Base-by-base conservation (phyloP, 768 basidiomycete species). In the Gloeostereum incarnatum region DNA sequence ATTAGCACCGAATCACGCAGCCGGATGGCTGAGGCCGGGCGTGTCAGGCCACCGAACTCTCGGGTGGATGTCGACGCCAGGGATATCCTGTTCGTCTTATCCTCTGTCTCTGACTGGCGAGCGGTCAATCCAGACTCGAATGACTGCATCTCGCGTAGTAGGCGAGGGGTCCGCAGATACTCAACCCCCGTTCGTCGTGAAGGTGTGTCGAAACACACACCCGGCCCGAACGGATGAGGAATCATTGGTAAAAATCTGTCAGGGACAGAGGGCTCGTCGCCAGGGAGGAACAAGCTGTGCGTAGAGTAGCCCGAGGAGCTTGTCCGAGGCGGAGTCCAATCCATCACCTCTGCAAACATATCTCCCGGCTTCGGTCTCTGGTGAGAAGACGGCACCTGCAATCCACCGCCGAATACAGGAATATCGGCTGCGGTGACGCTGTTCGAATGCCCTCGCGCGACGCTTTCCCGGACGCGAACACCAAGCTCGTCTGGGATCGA, bases 101-200 rank as follows among this genome's bases (percentile, higher is more conserved):
- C 7, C 37, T 38, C 37, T n/a, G 37, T 18, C 37, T 38, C 37
- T 17, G 16, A 9, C 17, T 38, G 37, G 16, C 37, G 6, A 16
- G 37, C 86, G 0, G 88, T 91, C 25, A 83, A 55, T 1, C 78
- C 78, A 3, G 86, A 89, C 47, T 91, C 88, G 51, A 90, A 91
- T 0, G 83, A 86, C 47, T 89, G 85, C 80, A 89, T 84, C 53
- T 81, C 81, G 17, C 86, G 79, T n/a, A 91, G 54, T 30, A 66
- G 63, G 3, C 72, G 75, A 1, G 75, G 68, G 2, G 70, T 48
- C 3, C 65, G 62, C 3, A 75, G 53, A 34, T 59, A 63, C 13
- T 73, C 56, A 1, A 62, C 37, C 1, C 61, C 56, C 6, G 67
- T 63, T 23, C 59, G 66, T 42, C 69, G 63, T 1, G 66, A 54